Evolutionary conservation across 768 basidiomycete genomes (phyloP).

Genomic region (Boletus reticulatus): DNA sequence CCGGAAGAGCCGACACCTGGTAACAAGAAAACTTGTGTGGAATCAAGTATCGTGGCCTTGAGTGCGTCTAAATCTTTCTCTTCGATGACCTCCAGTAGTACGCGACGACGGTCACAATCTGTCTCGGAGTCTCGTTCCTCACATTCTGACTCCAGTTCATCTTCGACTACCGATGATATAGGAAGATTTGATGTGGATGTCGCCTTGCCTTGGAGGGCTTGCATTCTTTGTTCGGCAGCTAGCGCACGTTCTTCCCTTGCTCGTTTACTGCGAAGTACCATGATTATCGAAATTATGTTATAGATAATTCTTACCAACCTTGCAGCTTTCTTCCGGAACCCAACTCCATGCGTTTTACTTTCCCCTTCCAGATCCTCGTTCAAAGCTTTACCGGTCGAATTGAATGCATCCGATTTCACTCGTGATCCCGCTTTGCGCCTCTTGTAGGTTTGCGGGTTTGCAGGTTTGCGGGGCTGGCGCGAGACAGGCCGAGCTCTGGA

Average conservation of each 20-base stretch:
- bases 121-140: slow-evolving; percentile 47
- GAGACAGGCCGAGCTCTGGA: slow-evolving; percentile 54
- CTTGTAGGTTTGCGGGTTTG: slow-evolving; percentile 61
- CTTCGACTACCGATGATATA: slow-evolving; percentile 18
- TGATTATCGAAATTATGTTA: not conserved
- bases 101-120: slow-evolving; percentile 48
- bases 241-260: slow-evolving; percentile 76
- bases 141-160: slow-evolving; percentile 34
- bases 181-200: slow-evolving; percentile 4
- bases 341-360: slow-evolving; percentile 46
- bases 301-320: slow-evolving; percentile 43
- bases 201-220: slow-evolving; percentile 38
- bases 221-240: slow-evolving; percentile 66
- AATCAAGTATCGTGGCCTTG: slow-evolving; percentile 42
- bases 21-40: slow-evolving; percentile 52
- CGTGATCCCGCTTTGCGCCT: slow-evolving; percentile 71
- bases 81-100: slow-evolving; percentile 47
- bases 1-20: slow-evolving; percentile 13
- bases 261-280: slow-evolving; percentile 52
- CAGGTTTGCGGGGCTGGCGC: slow-evolving; percentile 44
- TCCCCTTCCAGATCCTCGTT: slow-evolving; percentile 40
- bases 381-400: slow-evolving; percentile 53
- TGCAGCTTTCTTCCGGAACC: slow-evolving; percentile 68
- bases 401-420: slow-evolving; percentile 60
- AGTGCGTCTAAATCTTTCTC: slow-evolving; percentile 43